A percentile compares a stretch with the other conserved stretches of the same genome.
Conservation (phyloP, 1,139 yeast genomes). For the Pichia norvegensis region DNA sequence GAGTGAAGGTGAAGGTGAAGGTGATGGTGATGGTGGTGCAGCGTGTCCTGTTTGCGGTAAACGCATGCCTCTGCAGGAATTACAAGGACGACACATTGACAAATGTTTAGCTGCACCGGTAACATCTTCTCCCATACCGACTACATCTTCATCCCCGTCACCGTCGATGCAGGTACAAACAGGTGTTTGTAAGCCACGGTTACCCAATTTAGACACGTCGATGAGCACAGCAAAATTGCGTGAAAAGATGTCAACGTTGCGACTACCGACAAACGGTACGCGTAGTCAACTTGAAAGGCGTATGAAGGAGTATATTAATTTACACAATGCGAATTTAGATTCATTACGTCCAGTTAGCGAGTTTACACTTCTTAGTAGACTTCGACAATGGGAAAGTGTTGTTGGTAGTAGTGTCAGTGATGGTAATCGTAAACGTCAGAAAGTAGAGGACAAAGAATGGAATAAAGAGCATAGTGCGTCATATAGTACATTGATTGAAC, state of each 20-base stretch:
- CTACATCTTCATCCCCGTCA: slow-evolving; percentile 1
- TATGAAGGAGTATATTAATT: slow-evolving; percentile 67
- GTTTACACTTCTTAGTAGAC: slow-evolving; percentile 43
- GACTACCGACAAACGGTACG: slow-evolving; percentile 56
- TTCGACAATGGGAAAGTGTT: slow-evolving; percentile 60
- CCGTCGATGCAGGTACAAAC: slow-evolving; percentile 2
- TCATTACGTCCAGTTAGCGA: slow-evolving; percentile 60
- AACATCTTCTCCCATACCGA: neutral
- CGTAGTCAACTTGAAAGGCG: slow-evolving; percentile 59
- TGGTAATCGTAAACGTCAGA: slow-evolving; percentile 9
- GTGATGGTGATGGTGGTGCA: slow-evolving; percentile 26
- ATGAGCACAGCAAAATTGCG: slow-evolving; percentile 55
- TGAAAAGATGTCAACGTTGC: slow-evolving; percentile 46
- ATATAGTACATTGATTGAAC: slow-evolving; percentile 42
- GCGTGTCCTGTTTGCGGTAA: slow-evolving; percentile 68
- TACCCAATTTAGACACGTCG: slow-evolving; percentile 48
- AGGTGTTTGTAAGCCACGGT: slow-evolving; percentile 15
- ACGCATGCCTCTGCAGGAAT: slow-evolving; percentile 45
- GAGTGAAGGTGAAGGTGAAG: slow-evolving; percentile 6
- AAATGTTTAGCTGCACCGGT: slow-evolving; percentile 41
- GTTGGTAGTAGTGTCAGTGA: neutral
- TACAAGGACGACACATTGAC: slow-evolving; percentile 67
- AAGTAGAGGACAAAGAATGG: slow-evolving; percentile 44
- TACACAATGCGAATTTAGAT: slow-evolving; percentile 81
- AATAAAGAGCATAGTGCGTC: slow-evolving; percentile 39